Evolutionary conservation across 768 basidiomycete species (phyloP), one percentile per base, ranked within the genome.

Genomic region (Baorangia bicolor): DNA sequence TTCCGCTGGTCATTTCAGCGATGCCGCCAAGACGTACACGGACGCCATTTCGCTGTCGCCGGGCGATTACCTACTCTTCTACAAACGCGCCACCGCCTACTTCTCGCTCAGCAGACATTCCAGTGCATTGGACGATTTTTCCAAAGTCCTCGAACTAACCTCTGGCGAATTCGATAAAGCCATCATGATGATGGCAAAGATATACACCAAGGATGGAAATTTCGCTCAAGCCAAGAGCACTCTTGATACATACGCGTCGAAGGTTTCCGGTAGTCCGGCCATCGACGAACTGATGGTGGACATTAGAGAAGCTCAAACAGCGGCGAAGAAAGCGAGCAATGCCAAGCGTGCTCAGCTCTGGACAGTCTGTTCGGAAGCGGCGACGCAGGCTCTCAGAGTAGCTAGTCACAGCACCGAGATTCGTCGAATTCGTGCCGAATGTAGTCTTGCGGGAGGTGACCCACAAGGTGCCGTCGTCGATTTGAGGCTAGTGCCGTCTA

Each of bases 61-160:
- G 0, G 65, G 79, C n/a, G 92, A 94, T 64, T 94, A 94, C 65
- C 76, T 92, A 0, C 81, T 94, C 27, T 92, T 92, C 69, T 96
- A 94, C 74, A 94, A 94, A 67, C 87, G 94, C 25, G 94, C 92
- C 0, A 98, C 94, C 0, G 92, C 93, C 1, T 90, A 93, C 70
- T 82, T 89, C 62, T 92, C 90, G 2, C 73, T 90, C 13, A 86
- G 84, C 27, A 79, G 90, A 35, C 88, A 94, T 63, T 57, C 75
- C 13, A 75, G 78, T 18, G 94, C 94, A 2, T 75, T 96, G 1
- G 86, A 92, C 13, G 94, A 96, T 68, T 93, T 94, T 60, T 85
- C 91, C 64, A 83, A 85, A 64, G 94, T 96, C 50, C 78, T 96
- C 16, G 75, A 80, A 12, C 76, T 92, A 11, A 91, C 89, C 16